phyloP scores from a whole-genome alignment of 176 grass and related monocot species.

The Zoysia japonica region DNA sequence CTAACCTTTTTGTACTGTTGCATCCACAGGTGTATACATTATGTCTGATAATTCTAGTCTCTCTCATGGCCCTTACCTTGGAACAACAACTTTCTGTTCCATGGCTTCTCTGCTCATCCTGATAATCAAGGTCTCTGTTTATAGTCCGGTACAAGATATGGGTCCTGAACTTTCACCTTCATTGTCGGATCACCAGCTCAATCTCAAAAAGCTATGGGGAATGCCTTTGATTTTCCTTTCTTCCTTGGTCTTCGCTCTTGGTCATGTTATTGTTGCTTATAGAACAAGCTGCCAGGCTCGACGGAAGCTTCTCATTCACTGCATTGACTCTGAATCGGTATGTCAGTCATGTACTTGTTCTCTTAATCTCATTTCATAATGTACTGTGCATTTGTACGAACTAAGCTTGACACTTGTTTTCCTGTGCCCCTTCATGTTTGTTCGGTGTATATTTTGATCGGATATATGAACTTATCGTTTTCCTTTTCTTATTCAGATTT shows the following conservation, averaged over 20 bases:
- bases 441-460: neutral
- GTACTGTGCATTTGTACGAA: neutral
- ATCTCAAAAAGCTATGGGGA: conserved; percentile 73
- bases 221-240: conserved; percentile 91
- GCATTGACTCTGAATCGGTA: conserved; percentile 84
- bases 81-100: conserved; percentile 67
- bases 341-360: neutral
- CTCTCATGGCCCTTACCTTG: conserved; percentile 81
- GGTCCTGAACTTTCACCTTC: conserved; percentile 75
- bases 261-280: conserved; percentile 85
- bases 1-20: conserved; percentile 37
- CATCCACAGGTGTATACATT: conserved; percentile 72
- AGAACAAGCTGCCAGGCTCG: conserved; percentile 82
- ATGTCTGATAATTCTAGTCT: conserved; percentile 64
- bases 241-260: conserved; percentile 86
- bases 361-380: conserved; percentile 1
- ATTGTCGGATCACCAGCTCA: conserved; percentile 54
- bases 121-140: conserved; percentile 76
- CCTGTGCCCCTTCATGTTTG: neutral
- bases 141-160: conserved; percentile 60
- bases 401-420: neutral
- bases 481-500: conserved; percentile 48
- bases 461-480: neutral
- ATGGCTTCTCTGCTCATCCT: conserved; percentile 74
- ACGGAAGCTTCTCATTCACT: conserved; percentile 78